These are phyloP conservation scores for Bretziella fagacearum DNA, from an alignment of 2,329 filamentous ascomycete genomes.

Conservation along the genomic window DNA sequence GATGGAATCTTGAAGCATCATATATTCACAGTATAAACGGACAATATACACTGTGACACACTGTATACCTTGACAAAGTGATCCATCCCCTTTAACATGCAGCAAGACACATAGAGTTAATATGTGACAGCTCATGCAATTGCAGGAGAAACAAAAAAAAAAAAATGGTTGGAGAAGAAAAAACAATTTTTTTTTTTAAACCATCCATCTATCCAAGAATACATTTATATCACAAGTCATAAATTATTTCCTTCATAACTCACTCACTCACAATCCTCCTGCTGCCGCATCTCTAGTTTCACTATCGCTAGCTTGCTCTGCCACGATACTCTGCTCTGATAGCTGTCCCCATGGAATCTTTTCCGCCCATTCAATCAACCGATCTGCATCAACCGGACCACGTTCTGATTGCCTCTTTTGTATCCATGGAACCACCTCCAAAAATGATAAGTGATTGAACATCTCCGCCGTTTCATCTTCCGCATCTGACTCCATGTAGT, in stretches of 20 bases:
- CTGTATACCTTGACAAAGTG: too few species aligned
- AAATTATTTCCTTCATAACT: background rate
- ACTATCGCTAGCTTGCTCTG: background rate
- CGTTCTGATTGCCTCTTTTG: constrained; percentile 1
- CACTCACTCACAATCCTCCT: background rate
- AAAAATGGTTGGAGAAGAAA: too few species aligned
- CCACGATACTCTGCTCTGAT: background rate
- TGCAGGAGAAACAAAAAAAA: too few species aligned
- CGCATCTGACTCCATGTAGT: background rate
- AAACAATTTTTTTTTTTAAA: too few species aligned
- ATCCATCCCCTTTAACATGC: too few species aligned
- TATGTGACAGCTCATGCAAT: too few species aligned
- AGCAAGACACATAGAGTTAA: too few species aligned
- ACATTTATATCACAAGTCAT: too few species aligned
- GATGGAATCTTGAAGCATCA: too few species aligned
- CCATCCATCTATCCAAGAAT: too few species aligned
- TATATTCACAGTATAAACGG: too few species aligned
- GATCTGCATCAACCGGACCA: constrained; percentile 1
- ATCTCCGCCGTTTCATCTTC: background rate
- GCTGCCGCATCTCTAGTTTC: background rate
- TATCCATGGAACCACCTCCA: constrained; percentile 9
- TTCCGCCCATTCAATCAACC: constrained; percentile 7
- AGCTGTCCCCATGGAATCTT: constrained; percentile 11
- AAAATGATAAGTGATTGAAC: constrained; percentile 3
- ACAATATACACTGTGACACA: too few species aligned